Conservation (phyloP, 75 land plant species). For the Cupressus sempervirens region DNA sequence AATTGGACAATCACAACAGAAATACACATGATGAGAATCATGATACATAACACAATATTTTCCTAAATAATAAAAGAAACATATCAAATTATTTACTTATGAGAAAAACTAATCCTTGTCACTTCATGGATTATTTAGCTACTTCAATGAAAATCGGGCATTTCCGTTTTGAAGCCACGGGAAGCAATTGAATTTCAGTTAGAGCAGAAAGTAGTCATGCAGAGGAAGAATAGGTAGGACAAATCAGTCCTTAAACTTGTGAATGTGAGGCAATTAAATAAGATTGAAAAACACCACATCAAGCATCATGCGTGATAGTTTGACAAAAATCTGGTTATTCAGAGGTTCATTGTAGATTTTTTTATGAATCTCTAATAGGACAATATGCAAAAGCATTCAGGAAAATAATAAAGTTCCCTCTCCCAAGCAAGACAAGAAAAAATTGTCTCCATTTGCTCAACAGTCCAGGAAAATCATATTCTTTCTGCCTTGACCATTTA, state of each 20-base stretch:
- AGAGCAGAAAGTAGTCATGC: neutral
- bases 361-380: neutral
- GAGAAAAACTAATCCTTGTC: neutral
- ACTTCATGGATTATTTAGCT: neutral
- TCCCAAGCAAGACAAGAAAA: neutral
- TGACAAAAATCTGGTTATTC: neutral
- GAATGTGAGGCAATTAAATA: neutral
- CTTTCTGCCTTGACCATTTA: neutral
- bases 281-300: neutral
- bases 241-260: neutral
- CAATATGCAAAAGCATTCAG: neutral
- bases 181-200: neutral
- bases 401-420: neutral
- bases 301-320: neutral
- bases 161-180: neutral
- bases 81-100: neutral
- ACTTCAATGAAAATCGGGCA: neutral
- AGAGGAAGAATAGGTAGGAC: neutral
- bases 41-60: neutral
- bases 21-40: neutral
- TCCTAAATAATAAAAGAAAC: neutral
- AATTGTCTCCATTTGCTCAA: neutral
- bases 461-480: neutral
- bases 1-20: neutral
- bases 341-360: neutral